phyloP scores from a whole-genome alignment of 345 rosid species.

The Eucalyptus pauciflora region DNA sequence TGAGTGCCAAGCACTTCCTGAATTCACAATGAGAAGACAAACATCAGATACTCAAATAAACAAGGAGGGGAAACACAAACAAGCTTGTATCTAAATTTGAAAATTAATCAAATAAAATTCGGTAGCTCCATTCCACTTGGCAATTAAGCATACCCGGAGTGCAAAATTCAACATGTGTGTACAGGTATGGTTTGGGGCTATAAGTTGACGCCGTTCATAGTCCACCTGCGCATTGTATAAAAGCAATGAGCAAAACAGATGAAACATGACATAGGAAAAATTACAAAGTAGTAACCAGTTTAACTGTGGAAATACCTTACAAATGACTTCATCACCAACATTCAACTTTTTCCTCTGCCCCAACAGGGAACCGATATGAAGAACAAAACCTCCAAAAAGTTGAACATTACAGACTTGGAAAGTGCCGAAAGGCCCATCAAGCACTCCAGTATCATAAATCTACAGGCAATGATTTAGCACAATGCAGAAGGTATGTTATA shows the following conservation, averaged over 20 bases:
- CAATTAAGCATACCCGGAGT: slow-evolving; percentile 46
- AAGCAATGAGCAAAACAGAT: neutral
- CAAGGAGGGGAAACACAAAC: neutral
- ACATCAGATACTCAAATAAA: neutral
- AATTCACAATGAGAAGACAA: neutral
- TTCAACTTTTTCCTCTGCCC: slow-evolving; percentile 27
- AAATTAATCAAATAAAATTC: neutral
- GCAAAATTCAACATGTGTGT: slow-evolving; percentile 98
- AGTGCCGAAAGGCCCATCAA: slow-evolving; percentile 70
- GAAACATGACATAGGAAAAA: neutral
- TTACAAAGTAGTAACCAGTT: neutral
- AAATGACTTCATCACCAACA: slow-evolving; percentile 62
- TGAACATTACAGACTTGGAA: slow-evolving; percentile 82
- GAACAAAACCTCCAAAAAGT: slow-evolving; percentile 82
- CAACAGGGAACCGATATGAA: slow-evolving; percentile 69
- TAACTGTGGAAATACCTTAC: slow-evolving; percentile 47
- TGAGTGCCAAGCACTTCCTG: slow-evolving; percentile 96
- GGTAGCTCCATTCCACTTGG: neutral
- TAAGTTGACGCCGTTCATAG: slow-evolving; percentile 74
- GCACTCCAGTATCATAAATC: slow-evolving; percentile 75
- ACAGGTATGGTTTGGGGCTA: slow-evolving; percentile 96
- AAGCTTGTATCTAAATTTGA: neutral
- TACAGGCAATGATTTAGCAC: slow-evolving; percentile 13
- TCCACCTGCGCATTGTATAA: slow-evolving; percentile 51
- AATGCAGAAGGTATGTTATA: neutral